phyloP scores from a whole-genome alignment of 441 rosid genomes.

The Sinapis alba region DNA sequence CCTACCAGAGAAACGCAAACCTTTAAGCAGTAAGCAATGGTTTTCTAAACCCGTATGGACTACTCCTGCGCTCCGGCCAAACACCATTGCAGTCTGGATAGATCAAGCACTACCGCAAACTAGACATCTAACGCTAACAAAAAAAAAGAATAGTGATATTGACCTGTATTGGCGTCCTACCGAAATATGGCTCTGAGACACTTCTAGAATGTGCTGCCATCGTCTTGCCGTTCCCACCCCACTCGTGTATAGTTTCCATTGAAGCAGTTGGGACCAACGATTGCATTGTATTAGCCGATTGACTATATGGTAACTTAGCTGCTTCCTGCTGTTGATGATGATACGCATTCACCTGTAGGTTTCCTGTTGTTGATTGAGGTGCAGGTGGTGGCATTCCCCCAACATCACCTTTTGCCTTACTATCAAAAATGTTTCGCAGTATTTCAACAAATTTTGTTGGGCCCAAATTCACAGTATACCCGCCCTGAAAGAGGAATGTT shows the following conservation, averaged over 20 bases:
- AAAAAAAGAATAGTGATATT: too few species aligned
- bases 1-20: conserved; percentile 27
- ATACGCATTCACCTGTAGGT: conserved; percentile 41
- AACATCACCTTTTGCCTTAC: conserved; percentile 63
- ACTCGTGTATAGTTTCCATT: conserved; percentile 51
- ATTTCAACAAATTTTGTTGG: conserved; percentile 83
- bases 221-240: conserved; percentile 43
- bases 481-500: conserved; percentile 64
- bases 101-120: too few species aligned
- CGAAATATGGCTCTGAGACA: conserved; percentile 61
- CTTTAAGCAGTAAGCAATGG: conserved; percentile 1
- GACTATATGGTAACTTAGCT: conserved; percentile 42
- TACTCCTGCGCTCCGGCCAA: background rate
- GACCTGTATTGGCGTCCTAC: conserved; percentile 58
- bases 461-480: conserved; percentile 73
- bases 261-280: conserved; percentile 47
- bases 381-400: conserved; percentile 58
- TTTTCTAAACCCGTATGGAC: background rate
- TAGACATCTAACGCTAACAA: too few species aligned
- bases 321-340: conserved; percentile 38
- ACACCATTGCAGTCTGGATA: too few species aligned
- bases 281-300: conserved; percentile 46
- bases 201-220: conserved; percentile 48
- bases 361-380: conserved; percentile 45
- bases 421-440: conserved; percentile 75